phyloP scores from a whole-genome alignment of 176 grass and related monocot genomes.

The Oryza glumipatula region DNA sequence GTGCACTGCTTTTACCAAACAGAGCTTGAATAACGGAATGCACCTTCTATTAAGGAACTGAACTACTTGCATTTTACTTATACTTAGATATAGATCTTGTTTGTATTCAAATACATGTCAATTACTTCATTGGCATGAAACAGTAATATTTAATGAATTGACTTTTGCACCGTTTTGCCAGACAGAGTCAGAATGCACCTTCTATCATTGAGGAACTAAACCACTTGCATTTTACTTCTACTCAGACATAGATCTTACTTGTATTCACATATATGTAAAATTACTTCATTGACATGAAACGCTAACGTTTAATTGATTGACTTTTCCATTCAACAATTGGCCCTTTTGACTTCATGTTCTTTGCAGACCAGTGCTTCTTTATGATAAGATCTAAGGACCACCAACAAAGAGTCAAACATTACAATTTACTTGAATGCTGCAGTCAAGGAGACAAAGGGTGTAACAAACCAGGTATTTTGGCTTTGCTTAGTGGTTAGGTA shows the following conservation, averaged over 20 bases:
- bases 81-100: neutral
- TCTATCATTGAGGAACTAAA: conserved; percentile 15
- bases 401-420: neutral
- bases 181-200: neutral
- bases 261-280: neutral
- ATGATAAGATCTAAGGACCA: conserved; percentile 20
- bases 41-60: conserved; percentile 2
- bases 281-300: neutral
- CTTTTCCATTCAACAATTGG: neutral
- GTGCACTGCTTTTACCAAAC: no score
- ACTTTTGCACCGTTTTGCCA: neutral
- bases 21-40: neutral
- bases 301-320: neutral
- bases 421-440: conserved; percentile 8
- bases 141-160: conserved; percentile 9
- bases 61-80: neutral
- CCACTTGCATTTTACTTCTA: neutral
- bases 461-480: neutral
- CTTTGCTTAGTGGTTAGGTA: conserved; percentile 17
- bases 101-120: neutral
- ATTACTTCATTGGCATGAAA: neutral
- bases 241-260: neutral
- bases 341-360: conserved; percentile 10
- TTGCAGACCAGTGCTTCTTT: neutral
- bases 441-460: conserved; percentile 21